These are phyloP conservation scores for Loxodes magnus DNA, from an alignment of 73 alveolate species.

Conservation along the genomic window DNA sequence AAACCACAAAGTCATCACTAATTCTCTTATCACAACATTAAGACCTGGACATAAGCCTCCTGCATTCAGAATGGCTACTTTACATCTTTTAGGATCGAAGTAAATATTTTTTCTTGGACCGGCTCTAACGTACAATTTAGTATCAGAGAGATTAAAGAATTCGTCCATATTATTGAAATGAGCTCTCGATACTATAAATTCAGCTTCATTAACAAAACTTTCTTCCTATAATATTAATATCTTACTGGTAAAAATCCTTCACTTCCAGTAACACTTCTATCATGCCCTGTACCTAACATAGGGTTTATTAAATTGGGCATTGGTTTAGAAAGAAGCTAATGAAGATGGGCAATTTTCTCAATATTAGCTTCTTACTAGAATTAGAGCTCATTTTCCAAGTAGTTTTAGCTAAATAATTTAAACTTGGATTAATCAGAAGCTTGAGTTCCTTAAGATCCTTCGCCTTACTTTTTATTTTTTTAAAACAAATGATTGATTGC, in stretches of 20 bases:
- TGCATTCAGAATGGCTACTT: constrained; percentile 97
- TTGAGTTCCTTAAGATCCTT: too few species aligned
- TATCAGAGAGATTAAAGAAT: not conserved
- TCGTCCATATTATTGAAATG: not conserved
- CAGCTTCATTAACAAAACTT: too few species aligned
- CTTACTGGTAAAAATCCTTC: constrained; percentile 6
- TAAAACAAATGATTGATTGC: too few species aligned
- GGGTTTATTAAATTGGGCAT: constrained; percentile 5
- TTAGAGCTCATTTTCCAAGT: too few species aligned
- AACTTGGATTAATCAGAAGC: too few species aligned
- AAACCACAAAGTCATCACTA: constrained; percentile 85
- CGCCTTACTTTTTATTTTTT: too few species aligned
- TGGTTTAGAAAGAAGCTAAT: too few species aligned
- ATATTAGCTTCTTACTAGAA: too few species aligned
- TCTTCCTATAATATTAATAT: too few species aligned
- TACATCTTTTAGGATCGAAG: constrained; percentile 75
- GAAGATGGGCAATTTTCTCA: too few species aligned
- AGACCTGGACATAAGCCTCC: constrained; percentile 99
- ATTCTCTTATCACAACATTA: constrained; percentile 94
- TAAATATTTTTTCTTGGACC: not conserved
- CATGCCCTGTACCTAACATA: constrained; percentile 1
- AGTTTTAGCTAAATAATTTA: too few species aligned
- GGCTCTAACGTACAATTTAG: not conserved
- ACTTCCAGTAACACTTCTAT: not conserved
- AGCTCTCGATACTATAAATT: not conserved